A percentile compares a stretch with the other conserved stretches of the same genome.
phyloP scores from a whole-genome alignment of 2,329 filamentous ascomycete species.

The Amphichorda felina region DNA sequence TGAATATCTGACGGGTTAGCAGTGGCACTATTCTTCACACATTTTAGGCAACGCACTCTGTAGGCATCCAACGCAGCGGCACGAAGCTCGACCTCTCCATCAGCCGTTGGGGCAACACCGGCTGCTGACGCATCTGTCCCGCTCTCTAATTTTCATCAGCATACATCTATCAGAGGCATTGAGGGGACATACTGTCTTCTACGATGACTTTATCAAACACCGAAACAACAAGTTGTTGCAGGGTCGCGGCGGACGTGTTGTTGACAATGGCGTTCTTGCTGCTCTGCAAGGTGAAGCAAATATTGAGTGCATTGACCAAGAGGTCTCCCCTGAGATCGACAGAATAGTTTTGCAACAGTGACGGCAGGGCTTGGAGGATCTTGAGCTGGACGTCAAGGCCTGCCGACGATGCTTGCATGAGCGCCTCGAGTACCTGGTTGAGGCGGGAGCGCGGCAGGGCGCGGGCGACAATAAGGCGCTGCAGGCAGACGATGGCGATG shows the following conservation, averaged over 20 bases:
- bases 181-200: conserved; percentile 57
- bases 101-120: conserved; percentile 55
- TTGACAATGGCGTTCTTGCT: conserved; percentile 91
- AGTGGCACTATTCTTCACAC: background rate
- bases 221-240: conserved; percentile 85
- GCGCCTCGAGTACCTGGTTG: conserved; percentile 75
- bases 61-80: conserved; percentile 79
- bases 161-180: background rate
- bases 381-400: conserved; percentile 87
- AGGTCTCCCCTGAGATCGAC: conserved; percentile 69
- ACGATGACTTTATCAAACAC: conserved; percentile 83
- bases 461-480: conserved; percentile 72
- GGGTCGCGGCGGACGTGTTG: conserved; percentile 89
- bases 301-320: conserved; percentile 71
- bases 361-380: conserved; percentile 83
- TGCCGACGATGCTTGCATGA: conserved; percentile 74
- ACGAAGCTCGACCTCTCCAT: conserved; percentile 54
- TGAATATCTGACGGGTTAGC: conserved; percentile 52
- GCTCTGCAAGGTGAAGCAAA: conserved; percentile 82
- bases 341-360: conserved; percentile 82
- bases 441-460: conserved; percentile 70
- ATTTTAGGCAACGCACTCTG: conserved; percentile 31
- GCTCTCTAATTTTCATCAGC: conserved; percentile 21
- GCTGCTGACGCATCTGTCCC: conserved; percentile 41
- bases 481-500: conserved; percentile 79